Evolutionary conservation across 2,329 filamentous ascomycete species (phyloP).

Genomic region (Ascomycota sp.): DNA sequence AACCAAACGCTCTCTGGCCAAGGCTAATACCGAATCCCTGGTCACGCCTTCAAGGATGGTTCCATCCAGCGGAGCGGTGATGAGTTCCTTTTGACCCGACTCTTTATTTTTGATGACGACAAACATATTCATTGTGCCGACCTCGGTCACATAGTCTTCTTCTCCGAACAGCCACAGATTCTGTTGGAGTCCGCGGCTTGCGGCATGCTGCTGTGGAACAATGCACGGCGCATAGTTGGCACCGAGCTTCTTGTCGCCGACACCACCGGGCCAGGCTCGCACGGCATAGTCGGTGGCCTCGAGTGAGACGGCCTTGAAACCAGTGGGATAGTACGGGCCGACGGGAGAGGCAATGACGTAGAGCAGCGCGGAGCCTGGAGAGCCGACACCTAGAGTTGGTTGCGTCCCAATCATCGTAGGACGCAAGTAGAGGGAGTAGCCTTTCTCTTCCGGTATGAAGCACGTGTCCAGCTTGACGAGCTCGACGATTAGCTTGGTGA

Average conservation of each 20-base stretch:
- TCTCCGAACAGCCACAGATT: conserved; percentile 96
- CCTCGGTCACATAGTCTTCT: conserved; percentile 90
- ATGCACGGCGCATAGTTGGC: conserved; percentile 99
- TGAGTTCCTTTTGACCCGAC: conserved; percentile 74
- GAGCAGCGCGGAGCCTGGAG: conserved; percentile 79
- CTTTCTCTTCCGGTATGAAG: conserved; percentile 71
- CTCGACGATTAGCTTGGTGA: conserved; percentile 65
- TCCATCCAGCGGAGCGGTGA: conserved; percentile 90
- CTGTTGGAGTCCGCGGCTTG: conserved; percentile 84
- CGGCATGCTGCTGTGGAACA: conserved; percentile 83
- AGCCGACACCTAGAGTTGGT: conserved; percentile 74
- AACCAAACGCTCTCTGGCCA: conserved; percentile 64
- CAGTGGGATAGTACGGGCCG: conserved; percentile 92
- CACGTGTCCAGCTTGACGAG: conserved; percentile 65
- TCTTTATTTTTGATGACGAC: conserved; percentile 66
- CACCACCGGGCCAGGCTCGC: conserved; percentile 91
- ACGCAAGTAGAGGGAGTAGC: conserved; percentile 88
- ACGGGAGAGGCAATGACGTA: conserved; percentile 94
- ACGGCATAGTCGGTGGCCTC: conserved; percentile 95
- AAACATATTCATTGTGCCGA: conserved; percentile 98
- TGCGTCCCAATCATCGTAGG: conserved; percentile 97
- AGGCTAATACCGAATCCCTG: conserved; percentile 68
- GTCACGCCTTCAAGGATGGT: conserved; percentile 94
- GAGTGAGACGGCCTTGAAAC: conserved; percentile 90
- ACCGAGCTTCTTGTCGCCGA: conserved; percentile 94